Base-by-base conservation (phyloP, 2,329 filamentous ascomycete genomes). In the Aureobasidium sp. region DNA sequence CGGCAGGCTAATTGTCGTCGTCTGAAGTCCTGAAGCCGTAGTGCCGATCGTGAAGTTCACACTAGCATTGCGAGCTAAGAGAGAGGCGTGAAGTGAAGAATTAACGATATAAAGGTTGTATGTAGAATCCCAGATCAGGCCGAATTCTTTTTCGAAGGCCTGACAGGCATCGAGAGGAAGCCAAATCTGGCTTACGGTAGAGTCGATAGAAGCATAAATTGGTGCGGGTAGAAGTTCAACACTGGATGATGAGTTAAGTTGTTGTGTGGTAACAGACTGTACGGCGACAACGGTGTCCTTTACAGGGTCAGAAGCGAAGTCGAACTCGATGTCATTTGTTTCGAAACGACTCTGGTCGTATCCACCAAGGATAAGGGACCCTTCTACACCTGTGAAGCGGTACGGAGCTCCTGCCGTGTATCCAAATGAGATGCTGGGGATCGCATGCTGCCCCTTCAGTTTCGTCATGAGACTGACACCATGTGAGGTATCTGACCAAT, bases 401-500 rank as follows among this genome's bases (percentile, higher is more conserved):
- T 91, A 91, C 65, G 82, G 81, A n/a, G 87, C 87, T 17, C 89
- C 89, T 44, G 88, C 88, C 3, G 88, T 91, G 71, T 87, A 92
- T 57, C 86, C 87, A 70, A 88, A 91, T 46, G 86, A 89, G 65
- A 89, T 79, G 71, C 88, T 90, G 1, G 87, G 85, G 52, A 91
- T 88, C 63, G 75, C 76, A 9, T 82, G 82, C 62, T 81, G 78
- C 12, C 79, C 73, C 69, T 85, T 81, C 47, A 88, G 82, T 57
- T 68, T 66, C 1, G 72, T 73, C 70, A 80, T 75, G 65, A 75
- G 87, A 75, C 69, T 86, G 73, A 66, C 82, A 12, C 34, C 82
- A 76, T 67, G 82, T 74, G 71, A 81, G 76, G 63, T 81, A 10
- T 55, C 51, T 71, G 69, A 75, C 67, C 81, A 79, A 66, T 82